Base-by-base conservation (phyloP, 2,329 filamentous ascomycete genomes). In the Monascus ruber region DNA sequence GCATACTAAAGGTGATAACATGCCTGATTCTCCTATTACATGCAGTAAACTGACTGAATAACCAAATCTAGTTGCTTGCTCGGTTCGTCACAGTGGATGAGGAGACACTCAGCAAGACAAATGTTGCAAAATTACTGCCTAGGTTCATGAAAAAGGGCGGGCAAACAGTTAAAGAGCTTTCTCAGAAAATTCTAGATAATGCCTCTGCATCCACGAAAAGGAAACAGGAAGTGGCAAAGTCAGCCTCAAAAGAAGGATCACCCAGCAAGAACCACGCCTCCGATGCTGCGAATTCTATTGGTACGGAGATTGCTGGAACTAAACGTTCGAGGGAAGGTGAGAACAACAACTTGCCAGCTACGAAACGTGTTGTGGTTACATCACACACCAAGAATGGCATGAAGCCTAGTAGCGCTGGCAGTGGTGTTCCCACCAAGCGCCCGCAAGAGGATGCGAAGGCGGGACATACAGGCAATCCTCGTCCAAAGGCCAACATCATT, bases 71-170 rank as follows among this genome's bases (percentile, higher is more conserved):
- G 66, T 58, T 78, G 35, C 65, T 80, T 48, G 60, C 66, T 26
- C 65, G 65, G 33, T 77, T 75, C 45, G 68, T 68, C 9, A 78
- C 74, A 5, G 63, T 80, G 49, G 76, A 73, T 41, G 69, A 70
- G 42, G 71, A 74, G 36, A 66, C 72, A 36, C 62, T 79, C 24
- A 71, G 76, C 47, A 76, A 75, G 51, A 77, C 73, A 6, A 77
- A 78, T 47, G 59, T 79, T 26, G 66, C 67, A 39, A 80, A 78
- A 51, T 63, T 78, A 10, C 58, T 80, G 10, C 66, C 68, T 2
- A 67, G 71, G 25, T 72, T 77, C 46, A 62, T 71, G 38, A 81
- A 78, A 56, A 73, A 72, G 45, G 75, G 74, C 25, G 72, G 72
- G 46, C 69, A 69, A n/a, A 64, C 69, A 35, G 71, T 71, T 36